Evolutionary conservation across 2,329 filamentous ascomycete species (phyloP).

Genomic region (Fusarium miscanthi): DNA sequence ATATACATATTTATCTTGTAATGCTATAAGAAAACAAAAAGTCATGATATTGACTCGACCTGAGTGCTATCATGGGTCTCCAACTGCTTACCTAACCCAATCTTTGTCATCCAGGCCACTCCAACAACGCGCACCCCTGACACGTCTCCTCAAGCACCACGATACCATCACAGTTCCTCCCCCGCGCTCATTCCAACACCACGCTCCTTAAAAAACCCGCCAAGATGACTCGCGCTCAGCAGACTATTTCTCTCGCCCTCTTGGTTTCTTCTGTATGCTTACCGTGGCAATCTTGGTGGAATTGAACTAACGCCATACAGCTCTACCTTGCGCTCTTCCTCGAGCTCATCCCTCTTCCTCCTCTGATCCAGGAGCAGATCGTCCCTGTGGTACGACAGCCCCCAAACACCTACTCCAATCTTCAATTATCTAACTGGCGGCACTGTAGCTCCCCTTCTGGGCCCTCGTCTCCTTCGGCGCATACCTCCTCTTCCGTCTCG

Average conservation of each 20-base stretch:
- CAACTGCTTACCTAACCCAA: conserved; percentile 11
- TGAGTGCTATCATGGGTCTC: no score
- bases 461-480: conserved; percentile 89
- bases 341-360: conserved; percentile 82
- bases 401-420: not conserved
- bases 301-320: conserved; percentile 60
- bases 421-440: not conserved
- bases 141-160: conserved; percentile 45
- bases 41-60: no score
- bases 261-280: conserved; percentile 84
- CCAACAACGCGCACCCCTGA: conserved; percentile 40
- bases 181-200: not conserved
- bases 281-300: rapidly evolving
- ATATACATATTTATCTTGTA: no score
- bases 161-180: conserved; percentile 23
- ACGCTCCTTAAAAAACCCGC: conserved; percentile 26
- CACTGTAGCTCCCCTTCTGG: conserved; percentile 86
- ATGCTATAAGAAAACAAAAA: no score
- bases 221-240: conserved; percentile 92
- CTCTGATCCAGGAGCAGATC: conserved; percentile 82
- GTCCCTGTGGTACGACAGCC: conserved; percentile 81
- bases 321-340: conserved; percentile 90
- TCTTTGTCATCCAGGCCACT: conserved; percentile 32
- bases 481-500: conserved; percentile 90
- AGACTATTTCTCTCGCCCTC: conserved; percentile 89